Conservation (phyloP, 2,329 filamentous ascomycete species). For the Cercospora sp. region DNA sequence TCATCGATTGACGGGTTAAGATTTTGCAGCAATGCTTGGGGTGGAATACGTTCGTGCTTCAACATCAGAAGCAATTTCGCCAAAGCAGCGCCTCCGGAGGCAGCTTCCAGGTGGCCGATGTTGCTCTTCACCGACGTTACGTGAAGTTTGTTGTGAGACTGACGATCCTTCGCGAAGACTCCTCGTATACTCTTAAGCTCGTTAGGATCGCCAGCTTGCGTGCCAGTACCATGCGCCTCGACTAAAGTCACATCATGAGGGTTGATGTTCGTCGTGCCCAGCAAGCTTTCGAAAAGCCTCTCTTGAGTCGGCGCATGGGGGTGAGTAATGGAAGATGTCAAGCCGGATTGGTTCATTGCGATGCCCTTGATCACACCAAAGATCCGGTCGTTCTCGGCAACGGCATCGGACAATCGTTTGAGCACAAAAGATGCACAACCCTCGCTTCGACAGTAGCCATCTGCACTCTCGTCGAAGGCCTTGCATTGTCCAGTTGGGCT, state of each 20-base stretch:
- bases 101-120: constrained; percentile 34
- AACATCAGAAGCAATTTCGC: constrained; percentile 43
- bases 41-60: constrained; percentile 23
- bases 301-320: constrained; percentile 25
- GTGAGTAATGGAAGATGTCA: constrained; percentile 15
- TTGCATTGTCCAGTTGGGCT: constrained; percentile 31
- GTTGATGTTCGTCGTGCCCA: constrained; percentile 1
- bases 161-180: constrained; percentile 33
- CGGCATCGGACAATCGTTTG: constrained; percentile 40
- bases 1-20: constrained; percentile 18
- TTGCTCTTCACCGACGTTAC: constrained; percentile 35
- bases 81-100: constrained; percentile 42
- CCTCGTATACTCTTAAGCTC: constrained; percentile 18
- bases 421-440: constrained; percentile 35
- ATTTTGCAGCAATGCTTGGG: constrained; percentile 15
- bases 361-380: constrained; percentile 37
- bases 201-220: constrained; percentile 28
- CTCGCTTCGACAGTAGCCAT: constrained; percentile 42
- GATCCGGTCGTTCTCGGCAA: constrained; percentile 41
- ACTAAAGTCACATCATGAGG: constrained; percentile 12
- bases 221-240: constrained; percentile 23
- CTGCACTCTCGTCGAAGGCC: constrained; percentile 37
- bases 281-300: constrained; percentile 8
- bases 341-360: constrained; percentile 40
- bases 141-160: constrained; percentile 21